These are phyloP conservation scores for Phialocephala sp. DNA, from an alignment of 2,329 filamentous ascomycete species.

Conservation along the genomic window DNA sequence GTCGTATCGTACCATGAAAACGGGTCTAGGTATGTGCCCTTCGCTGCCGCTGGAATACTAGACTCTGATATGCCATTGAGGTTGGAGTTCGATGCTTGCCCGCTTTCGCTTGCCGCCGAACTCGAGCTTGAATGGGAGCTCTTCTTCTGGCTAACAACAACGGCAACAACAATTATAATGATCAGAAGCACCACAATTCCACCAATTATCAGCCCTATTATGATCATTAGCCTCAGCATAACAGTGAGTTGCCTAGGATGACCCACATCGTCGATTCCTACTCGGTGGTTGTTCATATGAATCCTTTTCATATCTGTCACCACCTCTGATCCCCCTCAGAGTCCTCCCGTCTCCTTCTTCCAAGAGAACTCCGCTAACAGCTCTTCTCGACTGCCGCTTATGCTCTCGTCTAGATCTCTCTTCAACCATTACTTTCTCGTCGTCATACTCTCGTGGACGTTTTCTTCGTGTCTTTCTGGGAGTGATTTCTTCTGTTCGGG, in stretches of 20 bases:
- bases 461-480: constrained; percentile 36
- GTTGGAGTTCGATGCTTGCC: constrained; percentile 47
- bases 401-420: constrained; percentile 37
- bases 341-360: constrained; percentile 68
- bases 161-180: constrained; percentile 71
- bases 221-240: background rate
- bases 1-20: constrained; percentile 89
- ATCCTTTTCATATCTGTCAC: constrained; percentile 45
- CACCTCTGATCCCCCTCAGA: constrained; percentile 56
- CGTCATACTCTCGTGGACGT: constrained; percentile 31
- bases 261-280: constrained; percentile 67
- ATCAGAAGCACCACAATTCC: constrained; percentile 59
- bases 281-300: constrained; percentile 41
- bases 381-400: constrained; percentile 53
- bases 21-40: constrained; percentile 82
- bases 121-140: constrained; percentile 28
- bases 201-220: constrained; percentile 39
- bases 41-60: constrained; percentile 62
- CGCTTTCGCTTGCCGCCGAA: constrained; percentile 28
- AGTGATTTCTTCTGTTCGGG: constrained; percentile 31
- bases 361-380: constrained; percentile 73
- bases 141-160: constrained; percentile 68
- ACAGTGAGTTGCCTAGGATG: background rate
- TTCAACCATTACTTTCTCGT: constrained; percentile 37
- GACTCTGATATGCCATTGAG: constrained; percentile 58